A percentile compares a stretch with the other conserved stretches of the same genome.
These are phyloP conservation scores for Agaricus subrufescens DNA, from an alignment of 768 basidiomycete genomes.

Conservation along the genomic window DNA sequence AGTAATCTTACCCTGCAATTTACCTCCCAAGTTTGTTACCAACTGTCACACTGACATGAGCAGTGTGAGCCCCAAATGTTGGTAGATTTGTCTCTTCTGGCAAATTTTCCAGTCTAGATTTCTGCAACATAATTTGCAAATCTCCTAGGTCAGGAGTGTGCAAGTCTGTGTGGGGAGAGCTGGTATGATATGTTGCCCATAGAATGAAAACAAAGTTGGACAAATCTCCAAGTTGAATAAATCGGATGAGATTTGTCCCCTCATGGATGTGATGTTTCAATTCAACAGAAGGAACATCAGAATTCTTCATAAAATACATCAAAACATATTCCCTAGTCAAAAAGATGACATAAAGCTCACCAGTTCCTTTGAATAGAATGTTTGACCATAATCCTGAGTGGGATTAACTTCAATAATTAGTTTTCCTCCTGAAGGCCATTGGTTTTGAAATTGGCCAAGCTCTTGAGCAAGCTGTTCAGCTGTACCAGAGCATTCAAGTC, in stretches of 20 bases:
- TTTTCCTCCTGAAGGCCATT: conserved; percentile 44
- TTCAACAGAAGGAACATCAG: conserved; percentile 4
- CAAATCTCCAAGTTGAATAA: conserved; percentile 44
- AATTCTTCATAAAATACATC: neutral
- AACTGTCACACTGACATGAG: neutral
- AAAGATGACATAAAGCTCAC: conserved; percentile 22
- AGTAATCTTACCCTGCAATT: no score
- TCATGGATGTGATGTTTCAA: conserved; percentile 35
- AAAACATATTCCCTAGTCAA: neutral
- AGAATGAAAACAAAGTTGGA: conserved; percentile 40
- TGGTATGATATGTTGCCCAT: conserved; percentile 23
- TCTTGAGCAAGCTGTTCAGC: conserved; percentile 20
- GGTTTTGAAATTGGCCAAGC: conserved; percentile 19
- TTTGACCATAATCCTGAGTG: conserved; percentile 23
- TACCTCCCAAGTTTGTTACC: no score
- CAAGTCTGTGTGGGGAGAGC: neutral
- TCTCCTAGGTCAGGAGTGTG: neutral
- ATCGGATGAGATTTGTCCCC: conserved; percentile 43
- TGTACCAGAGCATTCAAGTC: conserved; percentile 12
- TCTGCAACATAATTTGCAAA: neutral
- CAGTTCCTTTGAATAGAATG: conserved; percentile 40
- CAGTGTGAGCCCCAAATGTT: neutral
- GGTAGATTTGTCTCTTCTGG: neutral
- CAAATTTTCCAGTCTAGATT: neutral
- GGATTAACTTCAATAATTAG: conserved; percentile 44